These are phyloP conservation scores for Talaromyces proteolyticus DNA, from an alignment of 495 filamentous ascomycete species.

Conservation along the genomic window DNA sequence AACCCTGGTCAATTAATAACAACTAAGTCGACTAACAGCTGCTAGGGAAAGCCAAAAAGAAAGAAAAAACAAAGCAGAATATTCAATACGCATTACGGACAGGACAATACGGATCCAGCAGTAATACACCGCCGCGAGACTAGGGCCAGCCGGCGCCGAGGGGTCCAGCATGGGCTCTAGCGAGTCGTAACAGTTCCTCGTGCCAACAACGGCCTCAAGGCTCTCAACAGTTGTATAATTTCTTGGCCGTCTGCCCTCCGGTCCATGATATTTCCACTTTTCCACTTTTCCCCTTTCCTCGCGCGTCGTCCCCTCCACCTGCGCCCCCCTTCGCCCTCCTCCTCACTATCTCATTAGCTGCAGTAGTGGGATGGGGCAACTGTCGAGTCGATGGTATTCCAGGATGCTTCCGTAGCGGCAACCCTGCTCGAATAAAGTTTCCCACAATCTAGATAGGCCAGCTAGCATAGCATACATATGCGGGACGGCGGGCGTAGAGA, in stretches of 20 bases:
- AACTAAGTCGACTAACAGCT: no score
- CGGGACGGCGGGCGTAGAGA: not conserved
- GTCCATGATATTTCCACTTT: not conserved
- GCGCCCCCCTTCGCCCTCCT: not conserved
- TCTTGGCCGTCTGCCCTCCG: not conserved
- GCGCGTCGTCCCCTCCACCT: not conserved
- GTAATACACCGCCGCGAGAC: not conserved
- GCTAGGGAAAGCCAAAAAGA: no score
- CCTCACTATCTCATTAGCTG: not conserved
- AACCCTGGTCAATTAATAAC: no score
- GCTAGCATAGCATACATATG: no score
- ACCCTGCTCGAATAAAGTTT: not conserved
- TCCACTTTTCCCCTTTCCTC: not conserved
- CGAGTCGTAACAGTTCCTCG: slow-evolving; percentile 2
- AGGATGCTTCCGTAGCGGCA: not conserved
- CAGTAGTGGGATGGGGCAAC: not conserved
- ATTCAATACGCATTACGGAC: no score
- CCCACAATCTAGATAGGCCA: not conserved
- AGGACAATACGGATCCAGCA: no score
- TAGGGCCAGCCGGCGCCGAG: slow-evolving; percentile 3
- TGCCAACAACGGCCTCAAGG: slow-evolving; percentile 1
- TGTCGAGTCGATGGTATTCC: not conserved
- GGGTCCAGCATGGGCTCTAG: not conserved
- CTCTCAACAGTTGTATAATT: not conserved
- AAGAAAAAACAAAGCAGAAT: no score